phyloP scores from a whole-genome alignment of 345 rosid genomes.

The Noccaea bulbosa region DNA sequence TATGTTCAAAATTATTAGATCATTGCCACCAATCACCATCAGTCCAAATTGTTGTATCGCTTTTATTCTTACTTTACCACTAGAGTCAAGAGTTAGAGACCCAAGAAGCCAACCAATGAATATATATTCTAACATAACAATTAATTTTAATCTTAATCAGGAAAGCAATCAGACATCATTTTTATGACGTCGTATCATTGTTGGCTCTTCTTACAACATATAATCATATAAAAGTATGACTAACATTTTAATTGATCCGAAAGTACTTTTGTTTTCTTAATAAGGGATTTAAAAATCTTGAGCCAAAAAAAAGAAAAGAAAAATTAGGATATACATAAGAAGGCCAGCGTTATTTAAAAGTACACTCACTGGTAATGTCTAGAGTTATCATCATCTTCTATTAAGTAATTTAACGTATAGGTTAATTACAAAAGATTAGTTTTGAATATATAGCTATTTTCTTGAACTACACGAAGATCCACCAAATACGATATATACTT shows the following conservation, averaged over 20 bases:
- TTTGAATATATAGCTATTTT: neutral
- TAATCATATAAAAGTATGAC: conserved; percentile 34
- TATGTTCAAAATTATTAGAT: conserved; percentile 12
- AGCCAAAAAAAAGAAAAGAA: too few relatives aligned
- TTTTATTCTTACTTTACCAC: conserved; percentile 17
- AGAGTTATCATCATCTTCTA: neutral
- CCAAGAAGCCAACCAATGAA: conserved; percentile 13
- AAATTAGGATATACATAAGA: too few relatives aligned
- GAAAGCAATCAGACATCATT: conserved; percentile 19
- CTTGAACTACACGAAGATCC: conserved; percentile 3
- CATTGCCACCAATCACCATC: conserved; percentile 31
- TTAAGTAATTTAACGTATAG: neutral
- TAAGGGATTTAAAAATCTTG: neutral
- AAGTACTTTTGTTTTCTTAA: conserved; percentile 15
- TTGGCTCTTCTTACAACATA: conserved; percentile 37
- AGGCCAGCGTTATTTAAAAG: neutral
- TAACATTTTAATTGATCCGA: conserved; percentile 13
- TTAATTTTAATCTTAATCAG: conserved; percentile 2
- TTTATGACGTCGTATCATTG: conserved; percentile 25
- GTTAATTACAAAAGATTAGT: neutral
- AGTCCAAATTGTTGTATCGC: neutral
- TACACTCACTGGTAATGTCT: neutral
- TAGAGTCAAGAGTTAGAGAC: conserved; percentile 12
- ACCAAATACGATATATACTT: conserved; percentile 1
- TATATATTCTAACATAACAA: conserved; percentile 3